A percentile compares a stretch with the other conserved stretches of the same genome.
Evolutionary conservation across 2,329 filamentous ascomycete genomes (phyloP).

Genomic region (Pyricularia pennisetigena): DNA sequence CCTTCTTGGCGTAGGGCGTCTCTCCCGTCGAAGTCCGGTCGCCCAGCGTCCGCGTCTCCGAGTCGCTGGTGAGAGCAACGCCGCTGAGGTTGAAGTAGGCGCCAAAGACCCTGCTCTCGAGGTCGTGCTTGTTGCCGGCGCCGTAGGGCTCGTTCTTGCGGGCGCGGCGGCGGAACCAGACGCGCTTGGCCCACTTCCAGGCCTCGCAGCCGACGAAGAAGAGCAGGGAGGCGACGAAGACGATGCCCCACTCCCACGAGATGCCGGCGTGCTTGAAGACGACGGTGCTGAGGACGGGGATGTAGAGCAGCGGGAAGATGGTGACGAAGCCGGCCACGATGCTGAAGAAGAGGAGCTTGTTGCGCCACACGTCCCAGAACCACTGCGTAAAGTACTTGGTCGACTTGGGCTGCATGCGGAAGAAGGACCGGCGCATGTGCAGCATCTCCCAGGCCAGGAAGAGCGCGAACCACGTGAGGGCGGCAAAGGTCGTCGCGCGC

Average conservation of each 20-base stretch:
- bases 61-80: neutral
- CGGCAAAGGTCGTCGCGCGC: constrained; percentile 55
- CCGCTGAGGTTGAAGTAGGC: constrained; percentile 1
- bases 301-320: constrained; percentile 30
- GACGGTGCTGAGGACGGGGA: constrained; percentile 36
- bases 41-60: neutral
- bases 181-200: constrained; percentile 40
- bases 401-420: constrained; percentile 42
- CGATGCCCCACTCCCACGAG: constrained; percentile 41
- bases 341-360: constrained; percentile 51
- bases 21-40: neutral
- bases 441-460: constrained; percentile 62
- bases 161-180: constrained; percentile 6
- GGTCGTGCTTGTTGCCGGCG: neutral
- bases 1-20: neutral
- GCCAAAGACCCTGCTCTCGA: constrained; percentile 5
- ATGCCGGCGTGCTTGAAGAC: constrained; percentile 42
- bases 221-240: constrained; percentile 31
- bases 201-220: constrained; percentile 39
- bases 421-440: constrained; percentile 52
- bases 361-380: constrained; percentile 50
- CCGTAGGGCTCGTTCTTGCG: neutral
- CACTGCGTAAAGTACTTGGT: constrained; percentile 41
- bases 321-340: constrained; percentile 25
- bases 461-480: constrained; percentile 56